phyloP scores from a whole-genome alignment of 2,329 filamentous ascomycete species.

The Diaporthe citriasiana region DNA sequence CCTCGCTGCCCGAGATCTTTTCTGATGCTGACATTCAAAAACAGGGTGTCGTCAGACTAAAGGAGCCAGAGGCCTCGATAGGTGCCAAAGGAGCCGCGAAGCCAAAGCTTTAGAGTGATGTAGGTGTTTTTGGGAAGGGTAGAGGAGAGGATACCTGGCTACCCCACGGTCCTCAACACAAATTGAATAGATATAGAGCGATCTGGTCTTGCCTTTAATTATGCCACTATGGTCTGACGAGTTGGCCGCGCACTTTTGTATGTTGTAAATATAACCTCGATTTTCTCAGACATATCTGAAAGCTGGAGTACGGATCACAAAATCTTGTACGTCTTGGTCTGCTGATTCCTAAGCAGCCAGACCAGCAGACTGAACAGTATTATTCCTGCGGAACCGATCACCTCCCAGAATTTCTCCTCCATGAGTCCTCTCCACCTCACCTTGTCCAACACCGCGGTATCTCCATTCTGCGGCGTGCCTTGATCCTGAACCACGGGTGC shows the following conservation, averaged over 20 bases:
- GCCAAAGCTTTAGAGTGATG: slow-evolving; percentile 34
- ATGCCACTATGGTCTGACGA: no score
- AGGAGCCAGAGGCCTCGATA: slow-evolving; percentile 26
- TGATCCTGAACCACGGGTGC: slow-evolving; percentile 44
- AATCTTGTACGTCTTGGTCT: neutral
- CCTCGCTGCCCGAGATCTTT: no score
- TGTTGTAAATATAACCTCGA: neutral
- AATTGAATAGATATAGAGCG: neutral
- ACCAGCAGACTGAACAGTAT: slow-evolving; percentile 4
- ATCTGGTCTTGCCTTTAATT: neutral
- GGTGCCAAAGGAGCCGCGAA: neutral
- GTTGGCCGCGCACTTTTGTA: neutral
- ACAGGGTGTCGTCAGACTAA: slow-evolving; percentile 38
- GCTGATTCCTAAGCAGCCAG: slow-evolving; percentile 3
- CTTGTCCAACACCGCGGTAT: slow-evolving; percentile 39
- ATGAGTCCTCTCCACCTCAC: slow-evolving; percentile 34
- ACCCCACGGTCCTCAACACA: no score
- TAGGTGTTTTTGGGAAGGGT: neutral
- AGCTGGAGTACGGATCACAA: neutral
- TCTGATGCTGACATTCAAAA: neutral
- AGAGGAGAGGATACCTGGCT: slow-evolving; percentile 13
- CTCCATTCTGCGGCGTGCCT: slow-evolving; percentile 44
- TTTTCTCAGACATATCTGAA: neutral
- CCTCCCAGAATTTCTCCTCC: slow-evolving; percentile 29
- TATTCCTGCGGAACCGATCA: neutral